Evolutionary conservation across 306 rosid species (phyloP).

Genomic region (Malus sylvestris): DNA sequence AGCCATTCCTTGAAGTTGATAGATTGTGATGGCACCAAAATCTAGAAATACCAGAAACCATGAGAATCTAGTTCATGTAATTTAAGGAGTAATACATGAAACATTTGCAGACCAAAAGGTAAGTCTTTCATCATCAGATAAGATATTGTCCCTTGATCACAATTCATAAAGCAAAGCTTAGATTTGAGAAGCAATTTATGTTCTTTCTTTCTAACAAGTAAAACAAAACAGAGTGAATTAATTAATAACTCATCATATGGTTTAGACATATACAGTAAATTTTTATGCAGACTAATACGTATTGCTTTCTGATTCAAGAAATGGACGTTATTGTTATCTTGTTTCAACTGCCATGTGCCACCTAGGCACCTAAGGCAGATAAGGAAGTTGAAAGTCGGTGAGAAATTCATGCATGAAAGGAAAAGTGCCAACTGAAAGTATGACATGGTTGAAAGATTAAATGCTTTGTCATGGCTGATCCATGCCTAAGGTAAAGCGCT

Average conservation of each 20-base stretch:
- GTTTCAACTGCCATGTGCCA: neutral
- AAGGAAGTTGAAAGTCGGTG: neutral
- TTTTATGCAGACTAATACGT: neutral
- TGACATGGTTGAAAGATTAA: neutral
- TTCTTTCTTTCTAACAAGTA: neutral
- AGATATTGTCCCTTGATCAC: neutral
- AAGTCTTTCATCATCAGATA: neutral
- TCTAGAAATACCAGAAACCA: neutral
- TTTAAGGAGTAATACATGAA: too few species aligned
- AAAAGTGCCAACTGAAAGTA: neutral
- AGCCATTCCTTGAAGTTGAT: neutral
- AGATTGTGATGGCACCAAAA: too few species aligned
- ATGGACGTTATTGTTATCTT: neutral
- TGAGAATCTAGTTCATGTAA: neutral
- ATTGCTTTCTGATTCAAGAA: neutral
- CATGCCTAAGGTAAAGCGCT: too few species aligned
- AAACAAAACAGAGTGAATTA: neutral
- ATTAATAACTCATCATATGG: neutral
- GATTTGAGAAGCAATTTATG: neutral
- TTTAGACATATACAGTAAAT: neutral
- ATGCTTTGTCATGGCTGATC: too few species aligned
- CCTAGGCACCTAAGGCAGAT: neutral
- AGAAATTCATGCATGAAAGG: neutral
- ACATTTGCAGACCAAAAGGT: neutral
- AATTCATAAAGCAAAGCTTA: neutral